phyloP scores from a whole-genome alignment of 768 basidiomycete species.

The Pleurotus ostreatus region DNA sequence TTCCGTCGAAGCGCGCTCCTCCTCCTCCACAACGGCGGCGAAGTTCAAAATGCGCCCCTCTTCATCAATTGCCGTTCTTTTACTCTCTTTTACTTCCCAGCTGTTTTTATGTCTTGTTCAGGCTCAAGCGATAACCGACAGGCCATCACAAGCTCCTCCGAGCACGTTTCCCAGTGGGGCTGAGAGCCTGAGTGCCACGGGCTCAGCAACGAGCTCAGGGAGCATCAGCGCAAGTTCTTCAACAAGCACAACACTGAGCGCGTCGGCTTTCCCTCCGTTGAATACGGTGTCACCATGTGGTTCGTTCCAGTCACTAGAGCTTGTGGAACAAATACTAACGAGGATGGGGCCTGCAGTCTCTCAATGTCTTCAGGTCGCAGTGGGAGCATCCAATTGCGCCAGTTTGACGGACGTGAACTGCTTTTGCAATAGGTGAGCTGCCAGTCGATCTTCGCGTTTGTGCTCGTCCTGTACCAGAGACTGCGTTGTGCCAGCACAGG shows the following conservation, averaged over 20 bases:
- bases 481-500: neutral
- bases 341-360: constrained; percentile 28
- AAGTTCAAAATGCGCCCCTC: neutral
- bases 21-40: neutral
- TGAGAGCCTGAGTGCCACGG: constrained; percentile 8
- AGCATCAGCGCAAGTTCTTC: constrained; percentile 13
- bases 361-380: constrained; percentile 37
- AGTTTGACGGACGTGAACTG: constrained; percentile 46
- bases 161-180: constrained; percentile 1
- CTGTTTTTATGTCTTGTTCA: neutral
- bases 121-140: neutral
- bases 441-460: neutral
- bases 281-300: constrained; percentile 36
- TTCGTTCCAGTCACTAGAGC: constrained; percentile 14
- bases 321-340: neutral
- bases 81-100: neutral
- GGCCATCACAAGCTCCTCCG: constrained; percentile 7
- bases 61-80: neutral
- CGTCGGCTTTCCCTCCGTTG: constrained; percentile 33
- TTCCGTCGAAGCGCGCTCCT: neutral
- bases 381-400: constrained; percentile 34
- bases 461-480: neutral
- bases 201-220: constrained; percentile 6
- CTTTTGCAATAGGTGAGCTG: constrained; percentile 37
- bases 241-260: constrained; percentile 19